phyloP scores from a whole-genome alignment of 2,329 filamentous ascomycete species.

The Fusarium sp. region DNA sequence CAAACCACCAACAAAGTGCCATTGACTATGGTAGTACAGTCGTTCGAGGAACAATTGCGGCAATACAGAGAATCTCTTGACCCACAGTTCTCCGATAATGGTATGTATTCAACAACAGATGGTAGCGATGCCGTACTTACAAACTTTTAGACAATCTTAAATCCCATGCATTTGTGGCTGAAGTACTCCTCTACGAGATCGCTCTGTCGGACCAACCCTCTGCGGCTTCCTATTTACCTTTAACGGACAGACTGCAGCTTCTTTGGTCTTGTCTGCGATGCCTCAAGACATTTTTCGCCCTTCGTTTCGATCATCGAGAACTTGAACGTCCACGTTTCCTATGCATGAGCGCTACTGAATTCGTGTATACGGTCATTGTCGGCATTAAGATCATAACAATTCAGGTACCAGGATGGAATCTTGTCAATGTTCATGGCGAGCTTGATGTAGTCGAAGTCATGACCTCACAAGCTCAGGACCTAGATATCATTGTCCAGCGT shows the following conservation, averaged over 20 bases:
- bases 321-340: conserved; percentile 56
- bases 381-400: conserved; percentile 62
- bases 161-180: conserved; percentile 59
- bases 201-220: conserved; percentile 57
- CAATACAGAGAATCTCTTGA: conserved; percentile 55
- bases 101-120: conserved; percentile 43
- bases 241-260: conserved; percentile 58
- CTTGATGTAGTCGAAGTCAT: conserved; percentile 49
- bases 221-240: conserved; percentile 49
- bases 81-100: conserved; percentile 50
- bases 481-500: conserved; percentile 48
- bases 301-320: conserved; percentile 51
- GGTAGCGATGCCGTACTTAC: conserved; percentile 13
- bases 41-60: conserved; percentile 60
- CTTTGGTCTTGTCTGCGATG: conserved; percentile 60
- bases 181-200: conserved; percentile 62
- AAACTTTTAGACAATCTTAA: conserved; percentile 53
- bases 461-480: conserved; percentile 48
- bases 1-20: conserved; percentile 55
- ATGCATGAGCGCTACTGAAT: conserved; percentile 60
- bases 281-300: conserved; percentile 56
- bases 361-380: conserved; percentile 61
- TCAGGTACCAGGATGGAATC: conserved; percentile 61
- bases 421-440: conserved; percentile 52
- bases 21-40: conserved; percentile 57